Conservation (phyloP, 805 yeast genomes). For the Candida maltosa region DNA sequence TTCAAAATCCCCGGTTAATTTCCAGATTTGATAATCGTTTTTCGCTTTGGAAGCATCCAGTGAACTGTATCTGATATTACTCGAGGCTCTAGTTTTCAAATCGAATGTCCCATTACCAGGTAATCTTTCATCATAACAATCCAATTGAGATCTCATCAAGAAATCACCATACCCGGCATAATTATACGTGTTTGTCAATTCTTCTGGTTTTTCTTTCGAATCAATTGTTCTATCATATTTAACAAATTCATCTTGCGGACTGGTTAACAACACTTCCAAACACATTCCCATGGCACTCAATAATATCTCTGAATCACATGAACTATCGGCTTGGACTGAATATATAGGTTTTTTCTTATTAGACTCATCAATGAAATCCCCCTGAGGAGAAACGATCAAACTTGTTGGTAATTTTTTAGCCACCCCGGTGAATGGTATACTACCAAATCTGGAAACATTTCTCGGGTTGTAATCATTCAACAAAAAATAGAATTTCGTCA, state of each 20-base stretch:
- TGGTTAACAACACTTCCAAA: conserved; percentile 72
- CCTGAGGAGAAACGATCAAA: conserved; percentile 52
- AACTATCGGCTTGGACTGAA: conserved; percentile 70
- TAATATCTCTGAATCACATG: conserved; percentile 63
- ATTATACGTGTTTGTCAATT: conserved; percentile 49
- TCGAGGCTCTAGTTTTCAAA: conserved; percentile 85
- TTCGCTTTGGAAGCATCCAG: conserved; percentile 51
- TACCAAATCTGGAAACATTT: conserved; percentile 22
- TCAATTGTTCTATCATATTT: conserved; percentile 22
- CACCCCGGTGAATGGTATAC: conserved; percentile 42
- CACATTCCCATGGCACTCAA: conserved; percentile 76
- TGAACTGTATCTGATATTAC: conserved; percentile 78
- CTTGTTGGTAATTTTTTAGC: conserved; percentile 42
- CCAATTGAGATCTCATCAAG: conserved; percentile 86
- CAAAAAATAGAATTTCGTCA: conserved; percentile 72
- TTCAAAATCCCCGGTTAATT: conserved; percentile 62
- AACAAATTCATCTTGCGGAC: conserved; percentile 50
- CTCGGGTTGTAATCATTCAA: conserved; percentile 42
- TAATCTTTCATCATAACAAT: conserved; percentile 68
- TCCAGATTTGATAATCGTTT: conserved; percentile 66
- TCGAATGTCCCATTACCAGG: conserved; percentile 95
- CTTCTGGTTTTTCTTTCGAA: conserved; percentile 8
- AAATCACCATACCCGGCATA: conserved; percentile 69
- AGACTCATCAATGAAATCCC: conserved; percentile 20
- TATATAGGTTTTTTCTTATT: conserved; percentile 32